Evolutionary conservation across 2,329 filamentous ascomycete genomes (phyloP).

Genomic region (Neurospora crassa): DNA sequence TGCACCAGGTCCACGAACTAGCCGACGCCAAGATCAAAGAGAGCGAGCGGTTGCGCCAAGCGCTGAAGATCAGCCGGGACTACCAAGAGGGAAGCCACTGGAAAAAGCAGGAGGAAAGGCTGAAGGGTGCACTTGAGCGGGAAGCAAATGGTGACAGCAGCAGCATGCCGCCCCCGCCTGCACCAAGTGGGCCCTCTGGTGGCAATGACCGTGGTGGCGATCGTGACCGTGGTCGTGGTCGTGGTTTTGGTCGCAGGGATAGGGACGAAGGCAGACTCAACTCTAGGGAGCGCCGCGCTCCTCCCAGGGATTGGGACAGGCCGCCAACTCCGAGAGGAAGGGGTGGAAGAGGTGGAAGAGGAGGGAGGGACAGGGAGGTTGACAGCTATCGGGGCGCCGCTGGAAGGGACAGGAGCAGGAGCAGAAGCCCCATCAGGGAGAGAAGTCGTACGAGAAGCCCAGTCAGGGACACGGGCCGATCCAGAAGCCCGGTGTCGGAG

Average conservation of each 20-base stretch:
- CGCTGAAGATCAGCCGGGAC: slow-evolving; percentile 76
- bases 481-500: not conserved
- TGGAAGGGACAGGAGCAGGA: not conserved
- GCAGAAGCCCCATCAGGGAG: not conserved
- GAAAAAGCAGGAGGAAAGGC: slow-evolving; percentile 69
- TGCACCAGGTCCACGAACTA: slow-evolving; percentile 91
- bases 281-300: not conserved
- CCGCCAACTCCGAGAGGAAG: not conserved
- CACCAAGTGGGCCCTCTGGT: not conserved
- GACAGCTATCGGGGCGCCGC: not conserved
- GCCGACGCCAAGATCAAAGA: slow-evolving; percentile 95
- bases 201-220: not conserved
- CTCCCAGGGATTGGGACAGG: not conserved
- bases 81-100: slow-evolving; percentile 83
- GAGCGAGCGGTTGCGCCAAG: slow-evolving; percentile 77
- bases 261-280: not conserved
- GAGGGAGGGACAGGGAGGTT: slow-evolving; percentile 1
- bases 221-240: not conserved
- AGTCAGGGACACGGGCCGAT: not conserved
- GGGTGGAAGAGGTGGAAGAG: not conserved
- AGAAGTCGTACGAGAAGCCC: slow-evolving; percentile 1
- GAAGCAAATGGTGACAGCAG: slow-evolving; percentile 17
- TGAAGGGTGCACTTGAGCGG: slow-evolving; percentile 34
- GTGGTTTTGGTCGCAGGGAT: not conserved
- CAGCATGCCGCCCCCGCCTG: slow-evolving; percentile 1